Conservation (phyloP, 306 rosid species). For the Canavalia gladiata region DNA sequence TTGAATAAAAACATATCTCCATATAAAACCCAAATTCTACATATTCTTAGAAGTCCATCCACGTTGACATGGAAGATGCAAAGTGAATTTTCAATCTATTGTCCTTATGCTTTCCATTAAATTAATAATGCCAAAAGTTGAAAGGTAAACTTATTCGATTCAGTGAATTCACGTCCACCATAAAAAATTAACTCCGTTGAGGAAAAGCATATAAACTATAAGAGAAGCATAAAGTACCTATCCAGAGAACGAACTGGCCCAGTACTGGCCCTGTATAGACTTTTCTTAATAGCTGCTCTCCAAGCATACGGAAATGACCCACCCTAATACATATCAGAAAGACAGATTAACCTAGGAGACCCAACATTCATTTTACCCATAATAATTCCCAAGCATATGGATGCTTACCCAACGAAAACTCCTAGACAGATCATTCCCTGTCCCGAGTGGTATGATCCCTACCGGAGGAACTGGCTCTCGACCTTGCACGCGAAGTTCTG, state of each 20-base stretch:
- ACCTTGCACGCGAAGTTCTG: conserved; percentile 63
- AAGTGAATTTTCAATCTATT: conserved; percentile 11
- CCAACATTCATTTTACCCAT: conserved; percentile 38
- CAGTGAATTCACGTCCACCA: conserved; percentile 32
- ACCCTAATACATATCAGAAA: conserved; percentile 70
- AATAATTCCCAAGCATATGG: conserved; percentile 24
- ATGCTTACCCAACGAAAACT: conserved; percentile 93
- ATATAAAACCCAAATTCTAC: conserved; percentile 32
- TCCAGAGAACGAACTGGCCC: conserved; percentile 74
- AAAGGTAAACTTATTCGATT: conserved; percentile 21
- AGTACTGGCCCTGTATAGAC: conserved; percentile 68
- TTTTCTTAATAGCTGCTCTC: conserved; percentile 86
- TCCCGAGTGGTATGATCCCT: conserved; percentile 92
- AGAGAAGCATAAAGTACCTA: conserved; percentile 59
- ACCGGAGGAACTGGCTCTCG: conserved; percentile 87
- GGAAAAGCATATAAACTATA: conserved; percentile 9
- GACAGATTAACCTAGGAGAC: conserved; percentile 48
- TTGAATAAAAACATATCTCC: conserved; percentile 1
- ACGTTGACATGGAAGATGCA: conserved; percentile 30
- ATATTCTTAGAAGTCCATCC: conserved; percentile 16
- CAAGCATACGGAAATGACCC: conserved; percentile 97
- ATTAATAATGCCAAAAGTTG: conserved; percentile 31
- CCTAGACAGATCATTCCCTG: conserved; percentile 95
- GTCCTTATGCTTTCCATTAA: conserved; percentile 26
- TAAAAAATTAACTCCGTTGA: conserved; percentile 4